These are phyloP conservation scores for Penicillium sp. DNA, from an alignment of 2,329 filamentous ascomycete genomes.

Conservation along the genomic window DNA sequence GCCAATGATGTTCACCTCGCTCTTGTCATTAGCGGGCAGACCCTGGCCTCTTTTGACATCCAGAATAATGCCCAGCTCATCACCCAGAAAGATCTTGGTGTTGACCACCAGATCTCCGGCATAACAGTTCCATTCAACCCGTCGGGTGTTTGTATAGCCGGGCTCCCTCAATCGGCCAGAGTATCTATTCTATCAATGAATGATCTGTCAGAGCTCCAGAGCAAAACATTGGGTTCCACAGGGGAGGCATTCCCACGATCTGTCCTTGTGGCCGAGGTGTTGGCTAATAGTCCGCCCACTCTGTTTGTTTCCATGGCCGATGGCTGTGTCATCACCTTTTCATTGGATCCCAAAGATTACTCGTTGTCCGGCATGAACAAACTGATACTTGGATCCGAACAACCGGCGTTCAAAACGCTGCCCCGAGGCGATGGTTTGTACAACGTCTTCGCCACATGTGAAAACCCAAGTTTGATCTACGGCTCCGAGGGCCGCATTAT, in stretches of 20 bases:
- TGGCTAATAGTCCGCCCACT: constrained; percentile 62
- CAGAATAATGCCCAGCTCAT: constrained; percentile 52
- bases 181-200: constrained; percentile 67
- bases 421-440: constrained; percentile 61
- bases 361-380: constrained; percentile 68
- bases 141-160: constrained; percentile 65
- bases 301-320: constrained; percentile 89
- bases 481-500: constrained; percentile 79
- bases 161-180: constrained; percentile 79
- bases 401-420: constrained; percentile 73
- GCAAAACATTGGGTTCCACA: constrained; percentile 58
- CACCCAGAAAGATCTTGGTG: constrained; percentile 55
- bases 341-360: constrained; percentile 57
- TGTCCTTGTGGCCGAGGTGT: constrained; percentile 69
- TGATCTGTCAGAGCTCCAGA: constrained; percentile 60
- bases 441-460: constrained; percentile 87
- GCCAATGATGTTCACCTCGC: constrained; percentile 64
- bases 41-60: constrained; percentile 63
- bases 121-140: constrained; percentile 65
- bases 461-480: constrained; percentile 91
- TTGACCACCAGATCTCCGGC: constrained; percentile 75
- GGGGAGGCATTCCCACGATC: constrained; percentile 76
- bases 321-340: constrained; percentile 80
- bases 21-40: constrained; percentile 69
- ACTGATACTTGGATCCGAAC: constrained; percentile 76